These are phyloP conservation scores for Hypoxylon sp. DNA, from an alignment of 2,329 filamentous ascomycete species.

Conservation along the genomic window DNA sequence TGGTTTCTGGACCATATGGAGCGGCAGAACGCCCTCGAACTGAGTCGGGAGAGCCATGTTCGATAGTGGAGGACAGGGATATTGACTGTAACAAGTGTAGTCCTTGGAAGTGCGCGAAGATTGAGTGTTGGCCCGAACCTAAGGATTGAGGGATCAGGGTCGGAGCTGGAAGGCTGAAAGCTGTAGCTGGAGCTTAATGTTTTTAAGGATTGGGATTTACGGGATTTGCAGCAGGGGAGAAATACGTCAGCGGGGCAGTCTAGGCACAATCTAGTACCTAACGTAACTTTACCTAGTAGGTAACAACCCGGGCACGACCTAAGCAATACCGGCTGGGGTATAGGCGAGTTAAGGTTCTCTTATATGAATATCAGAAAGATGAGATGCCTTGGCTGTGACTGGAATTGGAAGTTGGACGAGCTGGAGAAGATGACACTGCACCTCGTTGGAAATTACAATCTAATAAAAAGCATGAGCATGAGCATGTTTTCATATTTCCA, in stretches of 20 bases:
- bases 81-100: neutral
- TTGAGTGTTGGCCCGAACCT: neutral
- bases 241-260: slow-evolving; percentile 36
- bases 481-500: neutral
- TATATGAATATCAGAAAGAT: slow-evolving; percentile 1
- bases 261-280: neutral
- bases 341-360: slow-evolving; percentile 18
- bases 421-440: slow-evolving; percentile 11
- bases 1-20: slow-evolving; percentile 72
- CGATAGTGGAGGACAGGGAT: slow-evolving; percentile 18
- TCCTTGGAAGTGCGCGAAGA: neutral
- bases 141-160: slow-evolving; percentile 6
- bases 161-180: slow-evolving; percentile 4
- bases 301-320: neutral
- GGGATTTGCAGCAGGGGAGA: neutral
- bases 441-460: neutral
- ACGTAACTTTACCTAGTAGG: too few species aligned
- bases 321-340: slow-evolving; percentile 5
- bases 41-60: slow-evolving; percentile 47
- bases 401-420: slow-evolving; percentile 28
- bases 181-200: slow-evolving; percentile 27
- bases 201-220: slow-evolving; percentile 21
- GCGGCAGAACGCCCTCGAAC: slow-evolving; percentile 60
- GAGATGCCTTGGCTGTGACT: slow-evolving; percentile 22
- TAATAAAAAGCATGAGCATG: neutral